phyloP scores from a whole-genome alignment of 2,329 filamentous ascomycete genomes.

The Fusarium graminum region DNA sequence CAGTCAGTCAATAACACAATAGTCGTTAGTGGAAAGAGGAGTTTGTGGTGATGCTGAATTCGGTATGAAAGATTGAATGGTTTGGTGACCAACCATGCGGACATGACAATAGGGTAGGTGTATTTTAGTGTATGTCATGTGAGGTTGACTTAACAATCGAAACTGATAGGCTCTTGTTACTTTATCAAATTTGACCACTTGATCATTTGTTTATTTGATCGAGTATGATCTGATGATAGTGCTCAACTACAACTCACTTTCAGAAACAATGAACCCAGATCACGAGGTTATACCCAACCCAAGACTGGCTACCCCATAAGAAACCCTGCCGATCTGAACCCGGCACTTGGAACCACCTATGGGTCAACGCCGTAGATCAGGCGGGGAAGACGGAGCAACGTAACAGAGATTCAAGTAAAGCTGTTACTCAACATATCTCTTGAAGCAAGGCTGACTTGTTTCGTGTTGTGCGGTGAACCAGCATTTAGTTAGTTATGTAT shows the following conservation, averaged over 20 bases:
- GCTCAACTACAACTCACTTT: not conserved
- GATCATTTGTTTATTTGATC: not conserved
- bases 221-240: not conserved
- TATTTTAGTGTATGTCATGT: not conserved
- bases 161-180: not conserved
- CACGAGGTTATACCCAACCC: not conserved
- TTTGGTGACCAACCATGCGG: not conserved
- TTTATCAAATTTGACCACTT: not conserved
- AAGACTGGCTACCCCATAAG: slow-evolving; percentile 2
- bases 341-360: slow-evolving; percentile 21
- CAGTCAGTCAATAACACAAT: not conserved
- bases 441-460: not conserved
- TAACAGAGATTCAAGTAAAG: not conserved
- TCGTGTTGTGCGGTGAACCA: slow-evolving; percentile 24
- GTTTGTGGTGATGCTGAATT: not conserved
- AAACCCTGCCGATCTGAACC: slow-evolving; percentile 25
- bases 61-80: too few species aligned
- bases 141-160: not conserved
- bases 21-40: not conserved
- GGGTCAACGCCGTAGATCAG: slow-evolving; percentile 10
- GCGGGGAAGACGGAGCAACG: slow-evolving; percentile 15
- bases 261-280: not conserved
- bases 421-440: not conserved
- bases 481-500: slow-evolving; percentile 20
- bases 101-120: not conserved